Conservation (phyloP, 2,329 filamentous ascomycete species). For the Neopestalotiopsis rosae region DNA sequence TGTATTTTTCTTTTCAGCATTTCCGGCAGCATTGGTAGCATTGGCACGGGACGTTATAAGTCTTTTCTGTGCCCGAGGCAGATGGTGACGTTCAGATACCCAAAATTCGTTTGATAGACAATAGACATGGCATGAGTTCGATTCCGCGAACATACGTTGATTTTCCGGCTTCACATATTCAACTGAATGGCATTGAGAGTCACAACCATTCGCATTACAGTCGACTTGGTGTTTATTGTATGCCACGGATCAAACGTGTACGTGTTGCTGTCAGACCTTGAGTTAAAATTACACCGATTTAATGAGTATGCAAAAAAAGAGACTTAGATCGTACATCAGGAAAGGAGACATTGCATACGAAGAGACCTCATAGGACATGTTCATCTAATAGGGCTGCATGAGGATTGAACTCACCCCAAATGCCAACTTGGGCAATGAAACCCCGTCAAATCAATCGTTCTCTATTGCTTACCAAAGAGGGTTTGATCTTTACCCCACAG, state of each 20-base stretch:
- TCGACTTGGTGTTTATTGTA: background rate
- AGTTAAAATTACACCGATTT: too few species aligned
- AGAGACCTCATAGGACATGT: too few species aligned
- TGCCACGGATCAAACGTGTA: too few species aligned
- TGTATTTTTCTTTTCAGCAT: constrained; percentile 11
- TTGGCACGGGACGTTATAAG: background rate
- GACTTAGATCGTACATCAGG: too few species aligned
- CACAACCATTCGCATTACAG: background rate
- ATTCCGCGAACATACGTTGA: background rate
- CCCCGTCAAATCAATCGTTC: too few species aligned
- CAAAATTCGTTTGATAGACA: constrained; percentile 22
- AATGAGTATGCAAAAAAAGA: too few species aligned
- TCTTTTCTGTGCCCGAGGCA: constrained; percentile 13
- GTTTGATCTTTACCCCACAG: constrained; percentile 7
- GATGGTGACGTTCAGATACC: constrained; percentile 27
- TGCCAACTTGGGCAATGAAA: too few species aligned
- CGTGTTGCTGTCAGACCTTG: too few species aligned
- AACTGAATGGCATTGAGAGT: background rate
- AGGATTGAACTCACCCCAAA: too few species aligned
- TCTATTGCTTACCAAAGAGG: background rate
- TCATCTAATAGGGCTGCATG: too few species aligned
- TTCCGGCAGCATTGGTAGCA: background rate
- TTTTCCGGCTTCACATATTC: background rate
- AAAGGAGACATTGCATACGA: too few species aligned
- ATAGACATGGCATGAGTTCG: constrained; percentile 5